Evolutionary conservation across 352 stramenopile species (phyloP), one percentile per base, ranked within the genome.

Genomic region (Peronospora destructor): DNA sequence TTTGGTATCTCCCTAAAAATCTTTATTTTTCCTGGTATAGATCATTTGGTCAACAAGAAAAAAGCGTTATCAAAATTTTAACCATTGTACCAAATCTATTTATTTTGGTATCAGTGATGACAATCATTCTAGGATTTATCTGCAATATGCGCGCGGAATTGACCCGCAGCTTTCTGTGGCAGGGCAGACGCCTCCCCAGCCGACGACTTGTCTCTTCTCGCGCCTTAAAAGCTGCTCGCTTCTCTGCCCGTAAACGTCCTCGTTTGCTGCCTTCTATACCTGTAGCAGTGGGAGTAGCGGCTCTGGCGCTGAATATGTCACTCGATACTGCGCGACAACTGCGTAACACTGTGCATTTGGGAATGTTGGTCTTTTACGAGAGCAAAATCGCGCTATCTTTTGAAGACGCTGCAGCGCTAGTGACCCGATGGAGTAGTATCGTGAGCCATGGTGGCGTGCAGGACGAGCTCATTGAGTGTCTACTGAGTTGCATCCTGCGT

Each of bases 341-440:
- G 14, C 68, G 60, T 14, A 52, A 58, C 23, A 64, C 51, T 12
- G 53, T 55, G 32, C 55, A 66, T 25, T 59, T 76, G 13, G 55
- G 71, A 26, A 29, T 53, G 3, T 28, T 70, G 28, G 56, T 73
- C 28, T 14, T 59, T 10, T 37, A 55, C 21, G 52, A 72, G 16
- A 63, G 46, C n/a, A 49, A 64, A 12, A 19, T 54, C 5, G n/a
- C 26, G 11, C 9, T 7, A 45, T 57, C 52, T 38, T 11, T 63
- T 11, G 39, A 47, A 17, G 43, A 55, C 6, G 41, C 21, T 39
- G 30, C 23, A 17, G 8, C 21, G 9, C 21, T 57, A 12, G 33
- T 28, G 28, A 39, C 19, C 2, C 37, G 56, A 13, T 60, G 53
- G 52, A 47, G 36, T 2, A 23, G 55, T 9, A 43, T 67, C 9